Conservation (phyloP, 257 asterid genomes). For the Solanum corneliomulleri region DNA sequence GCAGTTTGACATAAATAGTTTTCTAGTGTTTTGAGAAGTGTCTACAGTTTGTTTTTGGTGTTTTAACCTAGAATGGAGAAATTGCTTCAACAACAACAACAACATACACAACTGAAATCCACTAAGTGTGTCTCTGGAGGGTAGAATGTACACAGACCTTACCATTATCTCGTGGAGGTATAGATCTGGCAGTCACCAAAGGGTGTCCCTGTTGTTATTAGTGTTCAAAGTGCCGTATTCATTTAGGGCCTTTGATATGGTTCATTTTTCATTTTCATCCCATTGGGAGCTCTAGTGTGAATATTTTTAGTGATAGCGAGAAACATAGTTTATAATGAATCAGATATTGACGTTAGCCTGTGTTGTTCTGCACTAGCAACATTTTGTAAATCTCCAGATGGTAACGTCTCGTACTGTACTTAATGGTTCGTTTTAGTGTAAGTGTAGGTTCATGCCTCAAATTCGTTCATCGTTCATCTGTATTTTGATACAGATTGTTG, state of each 20-base stretch:
- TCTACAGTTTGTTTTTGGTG: background rate
- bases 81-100: background rate
- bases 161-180: background rate
- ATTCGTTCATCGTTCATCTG: background rate
- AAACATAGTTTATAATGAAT: background rate
- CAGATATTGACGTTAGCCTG: background rate
- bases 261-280: constrained; percentile 80
- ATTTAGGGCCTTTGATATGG: constrained; percentile 81
- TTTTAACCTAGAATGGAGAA: background rate
- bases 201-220: constrained; percentile 75
- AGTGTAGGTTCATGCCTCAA: background rate
- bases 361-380: background rate
- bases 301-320: background rate
- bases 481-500: background rate
- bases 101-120: too few relatives aligned
- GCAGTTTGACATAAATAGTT: background rate
- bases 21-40: background rate
- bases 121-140: too few relatives aligned
- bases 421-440: background rate
- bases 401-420: background rate
- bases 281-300: constrained; percentile 67
- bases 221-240: constrained; percentile 85
- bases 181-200: constrained; percentile 65
- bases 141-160: background rate
- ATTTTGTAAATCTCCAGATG: background rate